Conservation (phyloP, 306 rosid genomes). For the Dryas octopetala region DNA sequence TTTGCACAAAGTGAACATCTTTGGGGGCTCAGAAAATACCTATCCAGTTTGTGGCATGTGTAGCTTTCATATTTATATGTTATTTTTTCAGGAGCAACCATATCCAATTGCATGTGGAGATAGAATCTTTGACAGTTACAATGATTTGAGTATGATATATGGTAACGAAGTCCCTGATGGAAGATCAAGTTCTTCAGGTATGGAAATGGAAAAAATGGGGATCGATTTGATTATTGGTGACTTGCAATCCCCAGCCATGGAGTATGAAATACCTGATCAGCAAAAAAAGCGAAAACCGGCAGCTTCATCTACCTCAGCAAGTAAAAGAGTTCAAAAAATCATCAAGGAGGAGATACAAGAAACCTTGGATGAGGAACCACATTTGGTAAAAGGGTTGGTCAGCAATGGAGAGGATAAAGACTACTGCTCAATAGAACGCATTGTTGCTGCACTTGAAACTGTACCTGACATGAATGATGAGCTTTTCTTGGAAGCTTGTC, state of each 20-base stretch:
- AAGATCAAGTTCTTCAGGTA: conserved; percentile 10
- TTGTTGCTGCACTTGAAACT: conserved; percentile 57
- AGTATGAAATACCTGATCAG: conserved; percentile 18
- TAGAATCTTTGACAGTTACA: conserved; percentile 29
- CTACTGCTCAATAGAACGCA: conserved; percentile 43
- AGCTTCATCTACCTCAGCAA: conserved; percentile 26
- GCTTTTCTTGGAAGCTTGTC: conserved; percentile 57
- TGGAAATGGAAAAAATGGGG: conserved; percentile 21
- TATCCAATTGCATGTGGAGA: conserved; percentile 25
- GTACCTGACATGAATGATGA: conserved; percentile 53
- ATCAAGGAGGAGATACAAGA: conserved; percentile 27
- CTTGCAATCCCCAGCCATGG: conserved; percentile 29
- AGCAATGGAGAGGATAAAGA: conserved; percentile 24
- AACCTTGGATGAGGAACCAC: conserved; percentile 19
- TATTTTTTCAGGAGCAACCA: conserved; percentile 37
- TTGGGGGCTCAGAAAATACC: neutral
- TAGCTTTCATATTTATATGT: conserved; percentile 14
- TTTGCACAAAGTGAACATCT: neutral
- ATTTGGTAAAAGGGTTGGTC: neutral
- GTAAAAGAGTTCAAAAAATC: conserved; percentile 29
- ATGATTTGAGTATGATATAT: conserved; percentile 32
- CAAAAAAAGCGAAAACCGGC: conserved; percentile 34
- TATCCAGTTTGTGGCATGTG: neutral
- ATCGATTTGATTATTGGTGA: conserved; percentile 7
- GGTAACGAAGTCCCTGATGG: conserved; percentile 22